Evolutionary conservation across 495 filamentous ascomycete species (phyloP), one percentile per base, ranked within the genome.

Genomic region (Tuber umbilicatum): DNA sequence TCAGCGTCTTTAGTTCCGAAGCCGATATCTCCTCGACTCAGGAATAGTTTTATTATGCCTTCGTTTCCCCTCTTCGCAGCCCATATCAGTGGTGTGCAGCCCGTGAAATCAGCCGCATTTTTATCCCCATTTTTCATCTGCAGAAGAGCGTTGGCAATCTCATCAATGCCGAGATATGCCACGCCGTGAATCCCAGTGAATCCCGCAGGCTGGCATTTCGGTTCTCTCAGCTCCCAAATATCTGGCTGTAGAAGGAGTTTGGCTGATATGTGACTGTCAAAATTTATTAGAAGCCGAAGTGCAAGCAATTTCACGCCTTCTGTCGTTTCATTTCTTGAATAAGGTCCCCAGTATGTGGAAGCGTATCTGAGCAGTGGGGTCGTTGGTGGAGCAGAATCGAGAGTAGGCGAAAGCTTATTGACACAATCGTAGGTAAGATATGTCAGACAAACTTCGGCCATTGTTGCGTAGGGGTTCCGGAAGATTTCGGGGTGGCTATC

Each of bases 51-150:
- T 16, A 85, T 75, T 39, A 83, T 75, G 17, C 40, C 73, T 70
- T 78, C 73, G 45, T 83, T 74, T 7, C 81, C 82, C 5, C 74
- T 79, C 47, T 74, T 64, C 38, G 83, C 82, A 31, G 83, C 82
- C 68, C 69, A 75, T 31, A 50, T 77, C 1, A 84, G 73, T 35
- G 81, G 76, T 64, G 82, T 81, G 41, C 43, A 68, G 38, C 73
- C 70, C 4, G 0, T 0, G 50, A n/a, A 60, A 60, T 27, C 50
- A 0, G 2, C 10, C 3, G 2, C 4, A 27, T 27, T 23, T 0
- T 27, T 5, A 60, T 60, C 7, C 50, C 7, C 21, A 12, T 60
- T 9, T n/a, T 27, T 27, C 7, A 27, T n/a, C n/a, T 60, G 5
- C n/a, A 60, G 31, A 1, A 60, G 9, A 60, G 21, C n/a, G 2